These are phyloP conservation scores for Talaromyces wortmannii DNA, from an alignment of 495 filamentous ascomycete species.

Conservation along the genomic window DNA sequence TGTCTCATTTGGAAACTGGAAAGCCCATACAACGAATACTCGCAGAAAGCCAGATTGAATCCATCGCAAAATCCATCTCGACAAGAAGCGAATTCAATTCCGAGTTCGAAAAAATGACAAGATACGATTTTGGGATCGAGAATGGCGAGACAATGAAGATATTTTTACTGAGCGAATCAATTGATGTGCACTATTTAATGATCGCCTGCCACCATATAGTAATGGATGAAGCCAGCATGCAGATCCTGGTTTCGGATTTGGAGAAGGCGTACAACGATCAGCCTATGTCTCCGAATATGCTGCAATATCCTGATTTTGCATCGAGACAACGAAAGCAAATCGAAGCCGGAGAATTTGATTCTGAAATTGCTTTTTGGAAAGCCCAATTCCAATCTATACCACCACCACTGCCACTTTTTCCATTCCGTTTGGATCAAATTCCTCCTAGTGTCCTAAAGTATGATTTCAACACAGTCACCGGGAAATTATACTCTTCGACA, in stretches of 20 bases:
- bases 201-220: slow-evolving; percentile 38
- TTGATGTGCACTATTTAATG: slow-evolving; percentile 18
- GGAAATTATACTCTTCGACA: slow-evolving; percentile 7
- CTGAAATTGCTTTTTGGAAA: slow-evolving; percentile 28
- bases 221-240: slow-evolving; percentile 39
- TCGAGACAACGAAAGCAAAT: slow-evolving; percentile 12
- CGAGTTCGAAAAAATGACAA: slow-evolving; percentile 11
- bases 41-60: background rate
- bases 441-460: slow-evolving; percentile 9
- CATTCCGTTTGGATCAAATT: slow-evolving; percentile 9
- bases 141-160: slow-evolving; percentile 22
- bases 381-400: slow-evolving; percentile 15
- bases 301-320: slow-evolving; percentile 22
- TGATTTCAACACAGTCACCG: slow-evolving; percentile 2
- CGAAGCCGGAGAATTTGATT: slow-evolving; percentile 9
- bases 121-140: slow-evolving; percentile 23
- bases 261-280: slow-evolving; percentile 26
- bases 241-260: slow-evolving; percentile 30
- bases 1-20: slow-evolving; percentile 4
- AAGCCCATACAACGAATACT: slow-evolving; percentile 12
- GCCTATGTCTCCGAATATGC: slow-evolving; percentile 2
- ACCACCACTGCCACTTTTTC: slow-evolving; percentile 28
- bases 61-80: slow-evolving; percentile 6
- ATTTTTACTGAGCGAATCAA: slow-evolving; percentile 11
- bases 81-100: slow-evolving; percentile 4